Conservation (phyloP, 257 asterid species). For the Anisodus acutangulus region DNA sequence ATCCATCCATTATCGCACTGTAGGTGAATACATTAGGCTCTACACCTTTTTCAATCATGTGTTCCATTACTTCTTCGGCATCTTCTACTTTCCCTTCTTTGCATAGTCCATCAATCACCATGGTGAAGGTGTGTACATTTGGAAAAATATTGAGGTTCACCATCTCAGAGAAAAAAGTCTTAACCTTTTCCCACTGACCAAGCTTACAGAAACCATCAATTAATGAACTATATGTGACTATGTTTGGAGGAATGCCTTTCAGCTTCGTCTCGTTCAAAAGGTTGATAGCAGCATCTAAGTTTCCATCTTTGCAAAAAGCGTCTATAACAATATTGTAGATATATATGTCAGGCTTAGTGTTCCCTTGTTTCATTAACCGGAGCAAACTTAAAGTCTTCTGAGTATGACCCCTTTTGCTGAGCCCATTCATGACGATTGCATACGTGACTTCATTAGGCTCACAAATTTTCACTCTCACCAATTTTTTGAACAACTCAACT, state of each 20-base stretch:
- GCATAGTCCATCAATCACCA: conserved; percentile 23
- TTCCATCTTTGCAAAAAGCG: conserved; percentile 35
- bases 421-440: conserved; percentile 31
- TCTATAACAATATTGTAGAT: conserved; percentile 30
- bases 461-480: conserved; percentile 32
- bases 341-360: background rate
- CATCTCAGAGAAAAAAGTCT: background rate
- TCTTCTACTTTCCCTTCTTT: conserved; percentile 19
- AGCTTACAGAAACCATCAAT: too few relatives aligned
- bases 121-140: background rate
- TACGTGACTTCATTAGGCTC: conserved; percentile 30
- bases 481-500: conserved; percentile 38
- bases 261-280: too few relatives aligned
- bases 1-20: conserved; percentile 20
- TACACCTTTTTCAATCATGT: background rate
- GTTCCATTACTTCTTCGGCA: background rate
- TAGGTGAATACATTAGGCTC: conserved; percentile 6
- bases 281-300: too few relatives aligned
- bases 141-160: background rate
- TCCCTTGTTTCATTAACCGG: conserved; percentile 12
- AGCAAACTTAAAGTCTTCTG: conserved; percentile 22
- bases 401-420: conserved; percentile 43
- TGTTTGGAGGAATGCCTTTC: too few relatives aligned
- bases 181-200: too few relatives aligned
- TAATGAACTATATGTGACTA: too few relatives aligned